A percentile compares a stretch with the other conserved stretches of the same genome.
Conservation (phyloP, 164 flowering plant species). For the Annona cherimola region DNA sequence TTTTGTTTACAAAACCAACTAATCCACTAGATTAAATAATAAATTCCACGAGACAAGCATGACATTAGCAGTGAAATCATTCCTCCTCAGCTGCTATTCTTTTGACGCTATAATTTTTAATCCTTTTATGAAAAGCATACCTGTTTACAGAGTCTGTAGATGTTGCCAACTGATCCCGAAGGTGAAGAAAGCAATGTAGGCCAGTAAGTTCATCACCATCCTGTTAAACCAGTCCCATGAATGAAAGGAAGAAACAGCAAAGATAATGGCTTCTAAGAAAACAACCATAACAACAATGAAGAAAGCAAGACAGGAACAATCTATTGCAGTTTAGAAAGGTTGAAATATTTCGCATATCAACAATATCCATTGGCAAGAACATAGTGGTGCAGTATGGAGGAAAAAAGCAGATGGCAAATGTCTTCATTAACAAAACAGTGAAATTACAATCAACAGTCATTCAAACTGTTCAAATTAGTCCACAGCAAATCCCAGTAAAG, state of each 20-base stretch:
- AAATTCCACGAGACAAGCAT: too few relatives aligned
- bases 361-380: not conserved
- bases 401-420: too few relatives aligned
- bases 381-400: too few relatives aligned
- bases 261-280: not conserved
- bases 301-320: not conserved
- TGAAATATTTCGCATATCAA: not conserved
- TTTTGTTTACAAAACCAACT: too few relatives aligned
- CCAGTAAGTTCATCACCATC: slow-evolving; percentile 91
- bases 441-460: too few relatives aligned
- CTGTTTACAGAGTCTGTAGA: slow-evolving; percentile 80
- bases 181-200: slow-evolving; percentile 92
- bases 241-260: slow-evolving; percentile 4
- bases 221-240: slow-evolving; percentile 27
- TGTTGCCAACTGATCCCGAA: slow-evolving; percentile 73
- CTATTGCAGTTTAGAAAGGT: not conserved
- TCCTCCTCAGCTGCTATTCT: too few relatives aligned
- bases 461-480: too few relatives aligned
- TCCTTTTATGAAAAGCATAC: slow-evolving; percentile 25
- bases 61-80: too few relatives aligned
- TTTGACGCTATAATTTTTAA: too few relatives aligned
- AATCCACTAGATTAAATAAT: too few relatives aligned
- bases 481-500: too few relatives aligned
- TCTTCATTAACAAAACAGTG: too few relatives aligned
- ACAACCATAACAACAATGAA: not conserved